Evolutionary conservation across 352 stramenopile species (phyloP).

Genomic region (Phytophthora foliorum): DNA sequence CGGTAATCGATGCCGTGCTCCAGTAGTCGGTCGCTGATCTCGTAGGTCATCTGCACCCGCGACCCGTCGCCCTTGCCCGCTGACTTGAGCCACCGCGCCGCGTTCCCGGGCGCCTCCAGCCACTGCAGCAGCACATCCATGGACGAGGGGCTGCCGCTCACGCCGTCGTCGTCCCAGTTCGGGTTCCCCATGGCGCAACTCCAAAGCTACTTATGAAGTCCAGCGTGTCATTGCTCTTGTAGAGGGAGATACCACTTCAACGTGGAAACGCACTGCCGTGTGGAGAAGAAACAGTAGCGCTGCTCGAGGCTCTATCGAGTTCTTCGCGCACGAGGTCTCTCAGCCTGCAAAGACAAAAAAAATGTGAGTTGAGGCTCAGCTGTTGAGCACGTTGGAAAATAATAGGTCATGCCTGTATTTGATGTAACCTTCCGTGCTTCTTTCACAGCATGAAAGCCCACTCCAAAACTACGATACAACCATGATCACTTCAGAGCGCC

Average conservation of each 20-base stretch:
- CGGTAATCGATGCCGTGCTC: neutral
- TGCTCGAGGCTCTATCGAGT: too few species aligned
- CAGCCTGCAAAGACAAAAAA: too few species aligned
- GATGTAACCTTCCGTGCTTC: too few species aligned
- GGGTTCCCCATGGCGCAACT: neutral
- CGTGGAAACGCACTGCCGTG: too few species aligned
- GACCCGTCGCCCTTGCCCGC: neutral
- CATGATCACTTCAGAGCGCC: too few species aligned
- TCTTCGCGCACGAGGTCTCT: too few species aligned
- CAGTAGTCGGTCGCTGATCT: neutral
- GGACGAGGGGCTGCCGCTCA: slow-evolving; percentile 12
- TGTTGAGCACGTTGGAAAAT: too few species aligned
- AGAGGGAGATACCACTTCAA: neutral
- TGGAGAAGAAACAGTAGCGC: too few species aligned
- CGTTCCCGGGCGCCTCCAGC: neutral
- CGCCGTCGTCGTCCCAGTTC: slow-evolving; percentile 21
- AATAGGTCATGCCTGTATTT: too few species aligned
- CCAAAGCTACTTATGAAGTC: neutral
- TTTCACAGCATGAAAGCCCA: too few species aligned
- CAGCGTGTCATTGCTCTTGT: neutral
- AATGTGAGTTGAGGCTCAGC: too few species aligned
- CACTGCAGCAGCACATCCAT: slow-evolving; percentile 19
- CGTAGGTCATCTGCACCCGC: neutral
- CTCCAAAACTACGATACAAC: too few species aligned
- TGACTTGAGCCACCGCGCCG: neutral